Evolutionary conservation across 176 grass and related monocot species (phyloP).

Genomic region (Areca catechu): DNA sequence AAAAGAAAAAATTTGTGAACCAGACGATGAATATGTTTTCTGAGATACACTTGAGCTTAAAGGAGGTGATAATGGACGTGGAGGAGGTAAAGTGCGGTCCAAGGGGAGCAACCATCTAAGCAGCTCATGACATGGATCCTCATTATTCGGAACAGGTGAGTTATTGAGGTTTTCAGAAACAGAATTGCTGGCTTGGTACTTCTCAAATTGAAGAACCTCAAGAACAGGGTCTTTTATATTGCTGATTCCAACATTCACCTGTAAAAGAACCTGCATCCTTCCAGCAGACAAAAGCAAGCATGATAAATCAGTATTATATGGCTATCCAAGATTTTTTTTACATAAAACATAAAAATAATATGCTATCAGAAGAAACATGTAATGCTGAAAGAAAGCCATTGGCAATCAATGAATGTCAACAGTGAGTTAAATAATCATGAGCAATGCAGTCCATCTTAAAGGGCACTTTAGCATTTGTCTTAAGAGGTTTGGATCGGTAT

Average conservation of each 20-base stretch:
- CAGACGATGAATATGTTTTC: slow-evolving; percentile 53
- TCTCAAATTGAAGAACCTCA: slow-evolving; percentile 97
- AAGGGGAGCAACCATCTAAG: slow-evolving; percentile 94
- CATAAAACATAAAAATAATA: too few relatives aligned
- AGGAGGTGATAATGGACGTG: slow-evolving; percentile 65
- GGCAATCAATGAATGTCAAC: too few relatives aligned
- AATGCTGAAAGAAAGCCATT: too few relatives aligned
- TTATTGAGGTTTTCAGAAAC: slow-evolving; percentile 27
- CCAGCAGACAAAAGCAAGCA: slow-evolving; percentile 35
- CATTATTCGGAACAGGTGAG: slow-evolving; percentile 24
- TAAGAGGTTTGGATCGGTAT: too few relatives aligned
- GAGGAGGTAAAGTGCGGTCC: slow-evolving; percentile 56
- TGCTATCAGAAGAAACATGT: too few relatives aligned
- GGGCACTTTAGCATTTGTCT: too few relatives aligned
- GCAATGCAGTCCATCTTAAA: too few relatives aligned
- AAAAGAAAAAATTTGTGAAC: slow-evolving; percentile 88
- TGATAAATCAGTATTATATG: slow-evolving; percentile 29
- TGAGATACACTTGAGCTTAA: slow-evolving; percentile 56
- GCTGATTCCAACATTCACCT: slow-evolving; percentile 78
- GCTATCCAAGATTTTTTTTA: background rate
- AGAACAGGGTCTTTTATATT: slow-evolving; percentile 75
- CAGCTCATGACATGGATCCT: slow-evolving; percentile 70
- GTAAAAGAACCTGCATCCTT: slow-evolving; percentile 98
- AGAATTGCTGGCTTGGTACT: slow-evolving; percentile 41
- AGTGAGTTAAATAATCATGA: too few relatives aligned